Conservation (phyloP, 2,329 filamentous ascomycete species). For the Clonostachys rhizophaga region DNA sequence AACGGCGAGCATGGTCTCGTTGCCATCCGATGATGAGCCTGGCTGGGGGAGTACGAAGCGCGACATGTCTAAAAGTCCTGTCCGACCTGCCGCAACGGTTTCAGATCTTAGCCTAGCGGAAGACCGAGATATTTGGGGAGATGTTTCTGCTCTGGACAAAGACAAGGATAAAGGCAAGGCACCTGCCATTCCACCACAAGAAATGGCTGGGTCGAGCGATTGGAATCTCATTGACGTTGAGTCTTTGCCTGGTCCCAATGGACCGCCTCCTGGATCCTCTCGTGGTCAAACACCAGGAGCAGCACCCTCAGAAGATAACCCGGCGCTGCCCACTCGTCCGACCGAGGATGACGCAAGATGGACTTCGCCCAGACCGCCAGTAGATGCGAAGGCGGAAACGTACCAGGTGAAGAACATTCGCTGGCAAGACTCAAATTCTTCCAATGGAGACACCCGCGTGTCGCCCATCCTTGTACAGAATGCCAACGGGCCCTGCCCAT, state of each 20-base stretch:
- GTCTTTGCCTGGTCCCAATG: constrained; percentile 6
- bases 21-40: constrained; percentile 27
- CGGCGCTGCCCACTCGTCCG: constrained; percentile 30
- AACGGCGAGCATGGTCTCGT: constrained; percentile 15
- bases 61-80: constrained; percentile 11
- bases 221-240: constrained; percentile 49
- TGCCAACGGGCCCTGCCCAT: constrained; percentile 87
- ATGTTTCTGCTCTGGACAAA: constrained; percentile 29
- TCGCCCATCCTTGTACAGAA: constrained; percentile 92
- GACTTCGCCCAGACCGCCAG: constrained; percentile 30
- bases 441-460: constrained; percentile 56
- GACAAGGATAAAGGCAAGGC: constrained; percentile 29
- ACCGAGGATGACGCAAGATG: constrained; percentile 19
- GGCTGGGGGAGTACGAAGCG: constrained; percentile 30
- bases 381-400: constrained; percentile 60
- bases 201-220: constrained; percentile 25
- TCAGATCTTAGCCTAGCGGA: constrained; percentile 9
- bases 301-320: constrained; percentile 12
- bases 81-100: constrained; percentile 2
- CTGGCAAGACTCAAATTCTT: constrained; percentile 66
- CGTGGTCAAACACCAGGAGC: constrained; percentile 3
- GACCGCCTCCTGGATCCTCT: background rate
- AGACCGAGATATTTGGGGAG: constrained; percentile 37
- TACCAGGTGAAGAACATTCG: constrained; percentile 91
- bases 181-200: background rate